Evolutionary conservation across 176 grass and related monocot genomes (phyloP).

Genomic region (Rhynchospora breviuscula): DNA sequence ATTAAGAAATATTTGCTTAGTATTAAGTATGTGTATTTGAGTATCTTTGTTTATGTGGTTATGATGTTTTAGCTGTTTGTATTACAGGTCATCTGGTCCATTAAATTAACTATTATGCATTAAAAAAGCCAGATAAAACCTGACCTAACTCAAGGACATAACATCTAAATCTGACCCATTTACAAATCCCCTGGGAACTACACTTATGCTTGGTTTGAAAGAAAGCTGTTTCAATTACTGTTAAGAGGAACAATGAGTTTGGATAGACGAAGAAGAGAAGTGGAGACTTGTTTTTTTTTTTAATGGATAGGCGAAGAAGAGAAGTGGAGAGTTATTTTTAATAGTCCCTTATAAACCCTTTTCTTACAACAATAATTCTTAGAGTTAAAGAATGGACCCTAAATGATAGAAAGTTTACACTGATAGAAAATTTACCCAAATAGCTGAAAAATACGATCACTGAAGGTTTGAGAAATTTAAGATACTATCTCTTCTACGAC

Average conservation of each 20-base stretch:
- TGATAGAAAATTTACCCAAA: not conserved
- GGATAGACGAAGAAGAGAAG: not conserved
- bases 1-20: not conserved
- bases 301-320: not conserved
- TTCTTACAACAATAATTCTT: not conserved
- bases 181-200: not conserved
- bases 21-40: not conserved
- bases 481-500: not conserved
- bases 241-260: not conserved
- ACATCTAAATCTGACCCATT: too few species aligned
- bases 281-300: too few species aligned
- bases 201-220: conserved; percentile 8
- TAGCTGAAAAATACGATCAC: not conserved
- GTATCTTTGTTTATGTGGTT: not conserved
- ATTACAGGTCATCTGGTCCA: not conserved
- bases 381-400: not conserved
- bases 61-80: not conserved
- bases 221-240: not conserved
- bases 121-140: too few species aligned
- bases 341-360: not conserved
- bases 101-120: not conserved
- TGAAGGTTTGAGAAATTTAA: not conserved
- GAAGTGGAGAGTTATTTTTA: not conserved
- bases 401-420: not conserved
- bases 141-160: too few species aligned